These are phyloP conservation scores for Melaleuca alternifolia DNA, from an alignment of 345 rosid species.

Conservation along the genomic window DNA sequence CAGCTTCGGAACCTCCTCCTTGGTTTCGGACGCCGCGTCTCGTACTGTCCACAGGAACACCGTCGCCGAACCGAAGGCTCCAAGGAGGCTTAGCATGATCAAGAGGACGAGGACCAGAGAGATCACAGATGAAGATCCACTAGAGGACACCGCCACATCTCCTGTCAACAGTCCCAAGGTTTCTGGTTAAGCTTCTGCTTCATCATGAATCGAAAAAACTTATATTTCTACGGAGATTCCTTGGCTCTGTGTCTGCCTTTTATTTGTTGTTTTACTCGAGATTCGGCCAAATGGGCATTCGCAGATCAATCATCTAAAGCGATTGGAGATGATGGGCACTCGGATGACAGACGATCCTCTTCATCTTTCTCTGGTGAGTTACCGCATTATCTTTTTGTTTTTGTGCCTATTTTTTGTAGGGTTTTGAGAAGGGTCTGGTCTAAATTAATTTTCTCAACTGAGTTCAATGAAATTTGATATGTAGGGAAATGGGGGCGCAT, in stretches of 20 bases:
- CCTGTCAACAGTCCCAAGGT: slow-evolving; percentile 82
- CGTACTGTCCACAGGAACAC: slow-evolving; percentile 15
- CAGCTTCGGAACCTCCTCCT: slow-evolving; percentile 25
- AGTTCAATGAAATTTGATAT: not conserved
- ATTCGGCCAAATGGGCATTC: not conserved
- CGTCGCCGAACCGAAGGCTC: not conserved
- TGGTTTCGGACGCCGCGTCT: slow-evolving; percentile 72
- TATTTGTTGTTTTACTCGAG: not conserved
- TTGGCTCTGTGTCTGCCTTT: not conserved
- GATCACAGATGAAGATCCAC: slow-evolving; percentile 51
- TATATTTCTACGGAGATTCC: not conserved
- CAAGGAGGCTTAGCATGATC: slow-evolving; percentile 26
- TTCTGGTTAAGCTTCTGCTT: not conserved
- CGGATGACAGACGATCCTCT: slow-evolving; percentile 26
- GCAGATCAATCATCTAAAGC: slow-evolving; percentile 46
- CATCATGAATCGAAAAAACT: not conserved
- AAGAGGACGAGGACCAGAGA: slow-evolving; percentile 42
- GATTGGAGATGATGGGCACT: slow-evolving; percentile 19
- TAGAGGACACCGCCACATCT: slow-evolving; percentile 93
- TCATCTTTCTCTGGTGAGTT: slow-evolving; percentile 27
- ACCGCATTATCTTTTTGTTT: not conserved
- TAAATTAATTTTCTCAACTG: not conserved
- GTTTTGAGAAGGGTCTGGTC: not conserved
- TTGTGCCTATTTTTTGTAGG: not conserved
- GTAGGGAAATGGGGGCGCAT: slow-evolving; percentile 17